phyloP scores from a whole-genome alignment of 192 early-diverging fungal genomes.

The Nowakowskiella sp. region DNA sequence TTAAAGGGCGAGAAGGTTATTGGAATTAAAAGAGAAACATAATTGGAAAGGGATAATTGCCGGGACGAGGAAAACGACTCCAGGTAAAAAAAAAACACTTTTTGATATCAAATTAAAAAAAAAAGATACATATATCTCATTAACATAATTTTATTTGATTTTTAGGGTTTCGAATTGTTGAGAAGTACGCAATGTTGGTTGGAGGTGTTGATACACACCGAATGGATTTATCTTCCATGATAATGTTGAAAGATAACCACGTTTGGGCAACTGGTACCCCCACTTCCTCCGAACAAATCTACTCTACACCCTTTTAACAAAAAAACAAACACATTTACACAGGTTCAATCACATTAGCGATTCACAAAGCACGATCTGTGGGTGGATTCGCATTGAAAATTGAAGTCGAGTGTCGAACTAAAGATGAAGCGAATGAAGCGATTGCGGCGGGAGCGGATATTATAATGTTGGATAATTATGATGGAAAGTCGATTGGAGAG shows the following conservation, averaged over 20 bases:
- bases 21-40: conserved; percentile 56
- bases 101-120: background rate
- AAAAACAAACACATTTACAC: background rate
- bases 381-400: conserved; percentile 93
- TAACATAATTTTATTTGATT: conserved; percentile 14
- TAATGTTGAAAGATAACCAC: conserved; percentile 99
- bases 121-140: background rate
- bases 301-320: background rate
- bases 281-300: conserved; percentile 3
- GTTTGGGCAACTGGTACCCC: conserved; percentile 62
- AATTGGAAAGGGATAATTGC: conserved; percentile 82
- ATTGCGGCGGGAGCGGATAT: conserved; percentile 93
- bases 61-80: conserved; percentile 96
- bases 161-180: conserved; percentile 86
- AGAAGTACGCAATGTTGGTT: conserved; percentile 96
- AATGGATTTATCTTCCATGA: conserved; percentile 92
- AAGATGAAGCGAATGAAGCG: conserved; percentile 90
- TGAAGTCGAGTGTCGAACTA: conserved; percentile 91
- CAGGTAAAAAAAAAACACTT: conserved; percentile 44
- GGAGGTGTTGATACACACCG: conserved; percentile 97
- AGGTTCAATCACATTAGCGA: conserved; percentile 90
- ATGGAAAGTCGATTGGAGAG: conserved; percentile 54
- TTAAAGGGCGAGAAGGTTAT: conserved; percentile 44
- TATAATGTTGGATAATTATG: conserved; percentile 96
- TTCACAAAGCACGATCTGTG: conserved; percentile 65